Evolutionary conservation across 495 filamentous ascomycete genomes (phyloP), one percentile per base, ranked within the genome.

Genomic region (Rostrohypoxylon terebratum): DNA sequence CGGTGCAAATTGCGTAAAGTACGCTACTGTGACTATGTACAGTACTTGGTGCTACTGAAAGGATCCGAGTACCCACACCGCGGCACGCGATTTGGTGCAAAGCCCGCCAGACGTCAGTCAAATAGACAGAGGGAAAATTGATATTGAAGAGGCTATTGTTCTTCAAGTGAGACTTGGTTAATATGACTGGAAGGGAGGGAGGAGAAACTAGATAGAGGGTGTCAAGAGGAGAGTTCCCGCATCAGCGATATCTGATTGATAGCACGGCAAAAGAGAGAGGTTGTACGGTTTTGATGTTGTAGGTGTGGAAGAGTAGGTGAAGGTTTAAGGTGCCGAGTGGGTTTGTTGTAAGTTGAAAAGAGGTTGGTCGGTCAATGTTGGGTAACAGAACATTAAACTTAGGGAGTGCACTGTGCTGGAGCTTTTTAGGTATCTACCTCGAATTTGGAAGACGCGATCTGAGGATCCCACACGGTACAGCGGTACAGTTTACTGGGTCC

Each of bases 141-240:
- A 54, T 60, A 71, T 71, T 65, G 53, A 60, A 60, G 61, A 40
- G 45, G 55, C 68, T 71, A 71, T 71, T 71, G 61, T 34, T 60
- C 68, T 71, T 61, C 20, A 47, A 55, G 25, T 65, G 47, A 66
- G 55, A 71, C 68, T 61, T 21, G 55, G 61, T 65, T 44, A 45
- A 55, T 38, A 42, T 13, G 57, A 21, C 11, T 59, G 33, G 14
- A 25, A 45, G 48, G 20, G 48, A 72, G 69, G 63, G 59, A 66
- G 18, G 16, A 16, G 20, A 45, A n/a, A 20, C 16, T 45, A 1
- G 13, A 18, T 20, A 20, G 42, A 45, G 16, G 31, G 68, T 71
- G 68, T 68, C 66, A 68, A 58, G 66, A 59, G 70, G 68, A 72
- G 71, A 71, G 69, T 74, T 54, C 64, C 62, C 69, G 63, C 73